Base-by-base conservation (phyloP, 257 asterid genomes). In the Nicotiana tomentosiformis region DNA sequence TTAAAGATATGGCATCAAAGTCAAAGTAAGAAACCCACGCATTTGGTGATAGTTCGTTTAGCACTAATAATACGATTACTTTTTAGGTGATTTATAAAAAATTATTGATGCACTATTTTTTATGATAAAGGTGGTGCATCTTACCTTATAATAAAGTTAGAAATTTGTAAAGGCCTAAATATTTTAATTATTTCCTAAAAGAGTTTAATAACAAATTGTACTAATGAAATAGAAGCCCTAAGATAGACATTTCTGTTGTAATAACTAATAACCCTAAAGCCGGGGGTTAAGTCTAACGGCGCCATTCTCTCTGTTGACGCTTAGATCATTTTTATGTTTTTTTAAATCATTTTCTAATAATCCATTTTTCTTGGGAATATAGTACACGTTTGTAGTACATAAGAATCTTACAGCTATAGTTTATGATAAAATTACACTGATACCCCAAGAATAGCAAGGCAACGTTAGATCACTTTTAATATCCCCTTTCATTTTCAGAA, bases 21-120 rank as follows among this genome's bases (percentile, higher is more conserved):
- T 56, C 70, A 68, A 68, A 55, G 30, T 20, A 72, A 82, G 18
- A 57, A n/a, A 43, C 3, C 26, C 37, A 18, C 17, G 70, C 81
- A 53, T 70, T 70, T 39, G 55, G 81, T 58, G 53, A 82, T 51
- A 82, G 51, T 33, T 82, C 58, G 18, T 30, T 82, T 53, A 53
- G 58, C 58, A 53, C 58, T 53, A 53, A 0, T 14, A 1, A 15
- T 4, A 53, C 5, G 4, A 53, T 53, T 53, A 15, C 58, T 53
- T 53, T 14, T 0, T 53, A 53, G 58, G 58, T 53, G 58, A 53
- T 53, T 4, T 11, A 14, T 53, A 53, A 53, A 53, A 4, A 4
- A 14, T 4, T 4, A 53, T 53, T 43, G 51, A 43, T 43, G 51
- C 4, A 10, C 58, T 51, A 12, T 3, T 10, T 53, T 14, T 53